Percentiles rank a stretch among this genome's conserved stretches.
These are phyloP conservation scores for Ogataea haglerorum DNA, from an alignment of 805 yeast species.

Conservation along the genomic window DNA sequence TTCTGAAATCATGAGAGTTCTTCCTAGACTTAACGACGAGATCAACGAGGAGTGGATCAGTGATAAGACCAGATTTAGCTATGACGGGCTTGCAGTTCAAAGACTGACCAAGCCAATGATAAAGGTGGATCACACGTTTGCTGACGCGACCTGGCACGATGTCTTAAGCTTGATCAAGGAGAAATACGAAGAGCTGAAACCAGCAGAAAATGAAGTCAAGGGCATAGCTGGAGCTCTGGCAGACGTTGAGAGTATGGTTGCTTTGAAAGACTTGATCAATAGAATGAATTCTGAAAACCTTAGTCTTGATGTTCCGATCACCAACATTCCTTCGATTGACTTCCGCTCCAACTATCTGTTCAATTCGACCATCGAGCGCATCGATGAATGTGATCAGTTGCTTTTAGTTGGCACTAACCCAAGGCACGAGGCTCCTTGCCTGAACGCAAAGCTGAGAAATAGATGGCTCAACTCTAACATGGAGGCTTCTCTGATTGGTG, in stretches of 20 bases:
- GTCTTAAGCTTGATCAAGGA: conserved; percentile 68
- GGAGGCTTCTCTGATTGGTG: conserved; percentile 72
- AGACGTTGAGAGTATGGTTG: conserved; percentile 81
- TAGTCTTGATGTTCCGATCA: conserved; percentile 64
- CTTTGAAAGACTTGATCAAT: conserved; percentile 75
- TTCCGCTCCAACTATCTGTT: conserved; percentile 75
- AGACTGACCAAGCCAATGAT: conserved; percentile 78
- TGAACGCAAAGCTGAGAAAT: conserved; percentile 79
- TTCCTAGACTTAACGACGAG: conserved; percentile 83
- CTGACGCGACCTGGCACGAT: conserved; percentile 82
- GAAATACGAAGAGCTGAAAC: conserved; percentile 52
- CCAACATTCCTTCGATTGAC: conserved; percentile 63
- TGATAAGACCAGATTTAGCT: conserved; percentile 82
- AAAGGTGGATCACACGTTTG: conserved; percentile 65
- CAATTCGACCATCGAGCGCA: conserved; percentile 74
- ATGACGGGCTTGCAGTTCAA: conserved; percentile 83
- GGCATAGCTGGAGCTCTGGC: conserved; percentile 79
- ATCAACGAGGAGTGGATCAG: conserved; percentile 90
- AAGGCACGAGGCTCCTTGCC: conserved; percentile 84
- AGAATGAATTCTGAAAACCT: conserved; percentile 77
- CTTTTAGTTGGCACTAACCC: conserved; percentile 84
- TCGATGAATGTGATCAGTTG: conserved; percentile 80
- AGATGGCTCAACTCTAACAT: conserved; percentile 66
- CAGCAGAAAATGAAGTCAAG: conserved; percentile 68
- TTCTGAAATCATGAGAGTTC: conserved; percentile 79